Evolutionary conservation across 805 yeast genomes (phyloP).

Genomic region (Candida taoyuanica): DNA sequence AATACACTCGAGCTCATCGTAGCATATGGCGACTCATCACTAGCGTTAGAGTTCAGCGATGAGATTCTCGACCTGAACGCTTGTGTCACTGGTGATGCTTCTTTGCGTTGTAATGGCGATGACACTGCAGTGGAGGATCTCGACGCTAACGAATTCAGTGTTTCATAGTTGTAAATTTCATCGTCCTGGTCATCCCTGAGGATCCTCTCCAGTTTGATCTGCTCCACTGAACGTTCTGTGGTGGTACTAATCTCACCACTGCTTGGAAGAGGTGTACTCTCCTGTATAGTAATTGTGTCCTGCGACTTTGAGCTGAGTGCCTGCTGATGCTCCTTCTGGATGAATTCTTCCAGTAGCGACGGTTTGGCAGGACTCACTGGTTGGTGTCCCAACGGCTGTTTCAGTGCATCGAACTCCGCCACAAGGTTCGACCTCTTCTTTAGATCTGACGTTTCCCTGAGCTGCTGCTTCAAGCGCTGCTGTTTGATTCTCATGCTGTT

Average conservation of each 20-base stretch:
- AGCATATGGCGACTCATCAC: slow-evolving; percentile 2
- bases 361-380: neutral
- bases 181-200: slow-evolving; percentile 21
- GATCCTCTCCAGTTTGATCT: slow-evolving; percentile 1
- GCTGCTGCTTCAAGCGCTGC: slow-evolving; percentile 2
- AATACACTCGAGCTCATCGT: slow-evolving; percentile 15
- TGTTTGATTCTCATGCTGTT: slow-evolving; percentile 1
- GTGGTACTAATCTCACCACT: too few relatives aligned
- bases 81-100: slow-evolving; percentile 15
- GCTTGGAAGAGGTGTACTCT: slow-evolving; percentile 4
- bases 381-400: neutral
- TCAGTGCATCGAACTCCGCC: slow-evolving; percentile 10
- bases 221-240: neutral
- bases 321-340: slow-evolving; percentile 7
- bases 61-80: slow-evolving; percentile 20
- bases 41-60: slow-evolving; percentile 7
- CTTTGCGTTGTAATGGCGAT: slow-evolving; percentile 6
- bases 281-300: slow-evolving; percentile 4
- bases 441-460: slow-evolving; percentile 4
- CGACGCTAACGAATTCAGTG: slow-evolving; percentile 15
- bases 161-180: slow-evolving; percentile 16
- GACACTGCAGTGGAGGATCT: slow-evolving; percentile 9
- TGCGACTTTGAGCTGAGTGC: slow-evolving; percentile 1
- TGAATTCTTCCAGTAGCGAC: slow-evolving; percentile 8
- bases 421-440: slow-evolving; percentile 1